These are phyloP conservation scores for Heliamphora pulchella DNA, from an alignment of 179 eudicot genomes.

Conservation along the genomic window DNA sequence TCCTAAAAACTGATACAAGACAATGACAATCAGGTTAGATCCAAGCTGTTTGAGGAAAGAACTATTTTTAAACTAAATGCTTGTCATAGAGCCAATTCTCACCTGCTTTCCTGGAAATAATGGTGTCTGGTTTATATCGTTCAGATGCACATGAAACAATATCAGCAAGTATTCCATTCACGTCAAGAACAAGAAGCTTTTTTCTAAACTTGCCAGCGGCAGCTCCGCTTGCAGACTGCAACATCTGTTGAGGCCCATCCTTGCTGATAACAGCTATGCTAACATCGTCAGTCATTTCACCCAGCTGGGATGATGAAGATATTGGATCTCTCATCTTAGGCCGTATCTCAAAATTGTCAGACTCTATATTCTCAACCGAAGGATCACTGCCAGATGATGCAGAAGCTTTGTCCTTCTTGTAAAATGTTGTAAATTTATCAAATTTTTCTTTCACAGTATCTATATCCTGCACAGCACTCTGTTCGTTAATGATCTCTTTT, in stretches of 20 bases:
- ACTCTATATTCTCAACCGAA: not conserved
- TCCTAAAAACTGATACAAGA: conserved; percentile 60
- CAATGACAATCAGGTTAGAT: conserved; percentile 17
- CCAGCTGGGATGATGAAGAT: conserved; percentile 6
- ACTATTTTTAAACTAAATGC: not conserved
- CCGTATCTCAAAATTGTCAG: conserved; percentile 14
- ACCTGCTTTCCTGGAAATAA: conserved; percentile 55
- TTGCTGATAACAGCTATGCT: not conserved
- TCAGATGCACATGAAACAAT: conserved; percentile 29
- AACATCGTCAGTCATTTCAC: conserved; percentile 16
- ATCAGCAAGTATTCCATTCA: conserved; percentile 74
- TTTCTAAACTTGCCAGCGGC: conserved; percentile 17
- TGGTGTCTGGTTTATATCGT: conserved; percentile 33
- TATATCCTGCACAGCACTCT: not conserved
- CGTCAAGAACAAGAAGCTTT: conserved; percentile 79
- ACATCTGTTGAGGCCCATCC: conserved; percentile 5
- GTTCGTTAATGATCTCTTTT: not conserved
- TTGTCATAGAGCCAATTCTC: not conserved
- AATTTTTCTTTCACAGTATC: not conserved
- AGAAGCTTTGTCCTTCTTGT: conserved; percentile 10
- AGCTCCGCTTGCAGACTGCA: conserved; percentile 17
- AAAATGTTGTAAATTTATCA: not conserved
- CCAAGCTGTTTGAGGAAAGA: not conserved
- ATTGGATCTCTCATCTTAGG: not conserved
- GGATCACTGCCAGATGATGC: conserved; percentile 7